phyloP scores from a whole-genome alignment of 257 asterid genomes.

The Petunia secreta region DNA sequence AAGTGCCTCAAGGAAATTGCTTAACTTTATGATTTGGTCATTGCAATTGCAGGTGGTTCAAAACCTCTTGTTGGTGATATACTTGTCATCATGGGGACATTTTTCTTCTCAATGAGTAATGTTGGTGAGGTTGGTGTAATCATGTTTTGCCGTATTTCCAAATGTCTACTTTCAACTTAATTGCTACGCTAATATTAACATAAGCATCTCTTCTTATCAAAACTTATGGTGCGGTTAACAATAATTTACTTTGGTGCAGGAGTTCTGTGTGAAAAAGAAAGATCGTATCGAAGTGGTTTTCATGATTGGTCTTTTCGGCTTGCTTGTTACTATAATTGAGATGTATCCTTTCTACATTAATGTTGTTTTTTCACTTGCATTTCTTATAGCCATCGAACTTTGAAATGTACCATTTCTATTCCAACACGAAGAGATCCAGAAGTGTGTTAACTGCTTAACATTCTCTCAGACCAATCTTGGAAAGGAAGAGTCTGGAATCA shows the following conservation, averaged over 20 bases:
- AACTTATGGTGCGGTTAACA: not conserved
- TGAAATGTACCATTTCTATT: not conserved
- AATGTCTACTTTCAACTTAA: not conserved
- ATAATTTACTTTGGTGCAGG: constrained; percentile 45
- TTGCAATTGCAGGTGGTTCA: constrained; percentile 62
- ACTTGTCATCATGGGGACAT: constrained; percentile 60
- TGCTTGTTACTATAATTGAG: constrained; percentile 61
- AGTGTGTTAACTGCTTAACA: constrained; percentile 32
- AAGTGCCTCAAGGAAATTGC: not conserved
- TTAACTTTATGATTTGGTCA: not conserved
- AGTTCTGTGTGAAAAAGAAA: constrained; percentile 72
- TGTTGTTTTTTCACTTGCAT: not conserved
- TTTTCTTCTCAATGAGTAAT: constrained; percentile 63
- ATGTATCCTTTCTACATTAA: constrained; percentile 60
- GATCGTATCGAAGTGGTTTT: constrained; percentile 70
- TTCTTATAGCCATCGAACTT: not conserved
- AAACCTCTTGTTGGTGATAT: constrained; percentile 74
- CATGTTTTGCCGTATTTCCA: too few relatives aligned
- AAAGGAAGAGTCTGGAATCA: constrained; percentile 56
- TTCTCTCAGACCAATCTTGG: constrained; percentile 49
- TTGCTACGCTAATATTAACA: not conserved
- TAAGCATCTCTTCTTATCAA: not conserved
- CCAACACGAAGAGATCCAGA: not conserved
- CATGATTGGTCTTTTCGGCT: constrained; percentile 72
- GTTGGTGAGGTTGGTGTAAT: constrained; percentile 64